Evolutionary conservation across 495 filamentous ascomycete species (phyloP), one percentile per base, ranked within the genome.

Genomic region (Articulospora tetracladia): DNA sequence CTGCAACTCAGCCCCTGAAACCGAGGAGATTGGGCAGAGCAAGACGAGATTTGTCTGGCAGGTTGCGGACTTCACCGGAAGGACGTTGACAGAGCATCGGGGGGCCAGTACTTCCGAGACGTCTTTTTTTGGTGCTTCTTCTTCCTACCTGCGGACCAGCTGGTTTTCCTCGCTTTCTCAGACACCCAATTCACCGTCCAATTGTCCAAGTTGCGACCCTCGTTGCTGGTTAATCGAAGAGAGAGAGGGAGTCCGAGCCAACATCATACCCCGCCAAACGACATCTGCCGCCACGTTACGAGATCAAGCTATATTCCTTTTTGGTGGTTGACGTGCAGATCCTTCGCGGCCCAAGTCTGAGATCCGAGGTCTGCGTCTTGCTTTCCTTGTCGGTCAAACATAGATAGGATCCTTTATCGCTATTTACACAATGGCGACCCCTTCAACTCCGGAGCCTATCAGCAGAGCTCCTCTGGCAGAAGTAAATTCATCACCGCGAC

Each of bases 401-500:
- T 17, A 19, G n/a, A n/a, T 44, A 3, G 39, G 30, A 13, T 32
- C 30, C 13, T 4, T 32, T 32, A n/a, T 13, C 30, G 13, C 4
- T 13, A 32, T 32, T n/a, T 3, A 64, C 69, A 66, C 26, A 20
- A 64, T 63, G 59, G 47, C 63, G 19, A 56, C 66, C 49, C 46
- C 51, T 28, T 55, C 57, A 41, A 48, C 57, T 19, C 59, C 69
- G n/a, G 58, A 60, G 34, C 17, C 30, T n/a, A 53, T 53, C 17
- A 41, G 55, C 26, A 55, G 51, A 41, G 53, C 57, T 30, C 49
- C 55, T 22, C 17, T n/a, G 4, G 4, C 57, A 28, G 28, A 24
- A 58, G 60, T 44, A 56, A 57, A 30, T 59, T 67, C 27, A 34
- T 63, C 59, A 65, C 25, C 44, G 3, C 28, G 51, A 17, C 66